Percentiles rank a stretch among this genome's conserved stretches.
phyloP scores from a whole-genome alignment of 805 yeast species.

The Candida xiaguanensis region DNA sequence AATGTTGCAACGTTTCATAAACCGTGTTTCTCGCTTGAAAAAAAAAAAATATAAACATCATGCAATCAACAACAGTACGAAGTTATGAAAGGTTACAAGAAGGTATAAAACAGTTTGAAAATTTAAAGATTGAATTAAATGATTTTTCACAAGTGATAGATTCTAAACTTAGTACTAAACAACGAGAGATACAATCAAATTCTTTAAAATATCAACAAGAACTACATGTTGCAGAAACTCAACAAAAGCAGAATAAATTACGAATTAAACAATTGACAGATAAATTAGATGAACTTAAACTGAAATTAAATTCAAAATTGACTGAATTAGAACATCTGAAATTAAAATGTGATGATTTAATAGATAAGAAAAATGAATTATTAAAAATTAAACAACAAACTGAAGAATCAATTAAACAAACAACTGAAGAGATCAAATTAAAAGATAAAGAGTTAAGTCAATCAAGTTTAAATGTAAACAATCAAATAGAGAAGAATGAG shows the following conservation, averaged over 20 bases:
- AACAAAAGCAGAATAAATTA: conserved; percentile 25
- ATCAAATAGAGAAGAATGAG: conserved; percentile 45
- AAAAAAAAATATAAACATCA: neutral
- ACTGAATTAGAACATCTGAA: conserved; percentile 18
- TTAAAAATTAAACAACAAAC: conserved; percentile 22
- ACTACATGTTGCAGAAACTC: conserved; percentile 27
- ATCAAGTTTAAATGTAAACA: conserved; percentile 30
- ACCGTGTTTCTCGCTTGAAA: no score
- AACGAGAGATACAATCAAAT: conserved; percentile 26
- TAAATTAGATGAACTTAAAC: conserved; percentile 23
- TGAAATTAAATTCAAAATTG: conserved; percentile 17
- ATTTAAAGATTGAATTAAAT: neutral
- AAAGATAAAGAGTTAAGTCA: conserved; percentile 18
- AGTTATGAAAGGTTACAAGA: conserved; percentile 4
- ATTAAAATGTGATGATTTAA: conserved; percentile 30
- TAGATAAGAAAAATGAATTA: conserved; percentile 31
- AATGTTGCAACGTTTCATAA: neutral
- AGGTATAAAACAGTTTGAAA: conserved; percentile 3
- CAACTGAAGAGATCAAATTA: conserved; percentile 13
- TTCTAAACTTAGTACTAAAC: conserved; percentile 15
- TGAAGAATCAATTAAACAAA: conserved; percentile 22
- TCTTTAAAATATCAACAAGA: conserved; percentile 30
- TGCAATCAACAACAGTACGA: conserved; percentile 6
- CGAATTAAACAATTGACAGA: conserved; percentile 26
- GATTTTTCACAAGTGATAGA: conserved; percentile 4